Percentiles rank a stretch among this genome's conserved stretches.
These are phyloP conservation scores for Elsinoe necatrix DNA, from an alignment of 2,329 filamentous ascomycete genomes.

Conservation along the genomic window DNA sequence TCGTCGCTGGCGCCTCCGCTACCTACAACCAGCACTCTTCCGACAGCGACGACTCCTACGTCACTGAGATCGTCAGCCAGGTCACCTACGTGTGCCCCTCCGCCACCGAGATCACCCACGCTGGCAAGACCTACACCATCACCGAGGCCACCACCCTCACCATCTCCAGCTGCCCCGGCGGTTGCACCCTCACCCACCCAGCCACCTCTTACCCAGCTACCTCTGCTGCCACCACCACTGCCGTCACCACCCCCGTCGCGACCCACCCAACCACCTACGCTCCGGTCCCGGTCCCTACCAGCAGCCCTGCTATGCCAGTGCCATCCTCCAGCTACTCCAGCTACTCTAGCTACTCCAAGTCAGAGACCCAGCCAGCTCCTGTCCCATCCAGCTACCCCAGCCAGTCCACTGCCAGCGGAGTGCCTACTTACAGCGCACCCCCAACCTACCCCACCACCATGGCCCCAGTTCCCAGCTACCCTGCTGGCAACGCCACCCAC, in stretches of 20 bases:
- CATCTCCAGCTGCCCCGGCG: slow-evolving; percentile 25
- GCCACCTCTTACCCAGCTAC: slow-evolving; percentile 45
- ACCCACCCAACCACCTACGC: slow-evolving; percentile 8
- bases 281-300: slow-evolving; percentile 15
- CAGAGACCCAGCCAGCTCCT: slow-evolving; percentile 1
- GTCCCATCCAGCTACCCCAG: slow-evolving; percentile 2
- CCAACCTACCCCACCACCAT: slow-evolving; percentile 18
- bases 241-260: slow-evolving; percentile 15
- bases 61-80: slow-evolving; percentile 27
- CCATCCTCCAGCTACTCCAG: slow-evolving; percentile 18
- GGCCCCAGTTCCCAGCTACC: slow-evolving; percentile 18
- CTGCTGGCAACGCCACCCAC: slow-evolving; percentile 10
- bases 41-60: slow-evolving; percentile 21
- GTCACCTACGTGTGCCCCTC: slow-evolving; percentile 28
- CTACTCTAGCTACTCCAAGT: slow-evolving; percentile 18
- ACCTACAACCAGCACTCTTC: slow-evolving; percentile 31
- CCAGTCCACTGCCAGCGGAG: slow-evolving; percentile 10
- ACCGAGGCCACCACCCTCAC: slow-evolving; percentile 22
- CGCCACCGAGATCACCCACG: slow-evolving; percentile 24
- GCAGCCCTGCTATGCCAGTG: slow-evolving; percentile 11
- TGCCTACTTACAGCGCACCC: background rate
- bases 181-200: slow-evolving; percentile 42
- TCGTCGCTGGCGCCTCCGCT: slow-evolving; percentile 34
- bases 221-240: slow-evolving; percentile 20
- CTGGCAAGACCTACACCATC: slow-evolving; percentile 22